These are phyloP conservation scores for Sclerotinia glacialis DNA, from an alignment of 2,329 filamentous ascomycete genomes.

Conservation along the genomic window DNA sequence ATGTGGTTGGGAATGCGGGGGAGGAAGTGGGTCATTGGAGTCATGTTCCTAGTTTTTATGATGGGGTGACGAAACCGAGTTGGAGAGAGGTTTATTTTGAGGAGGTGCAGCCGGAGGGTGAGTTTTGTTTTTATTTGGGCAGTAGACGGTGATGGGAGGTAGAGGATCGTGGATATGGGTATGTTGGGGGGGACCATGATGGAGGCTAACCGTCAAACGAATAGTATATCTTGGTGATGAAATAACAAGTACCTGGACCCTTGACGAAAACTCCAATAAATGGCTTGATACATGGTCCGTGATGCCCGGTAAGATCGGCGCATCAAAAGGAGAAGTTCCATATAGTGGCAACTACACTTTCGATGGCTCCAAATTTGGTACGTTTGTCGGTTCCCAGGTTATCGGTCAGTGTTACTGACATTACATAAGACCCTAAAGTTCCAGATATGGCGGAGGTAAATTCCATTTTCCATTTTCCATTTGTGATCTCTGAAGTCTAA, in stretches of 20 bases:
- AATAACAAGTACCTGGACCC: conserved; percentile 13
- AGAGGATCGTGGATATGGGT: too few relatives aligned
- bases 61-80: conserved; percentile 11
- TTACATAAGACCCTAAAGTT: conserved; percentile 1
- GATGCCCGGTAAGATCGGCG: not conserved
- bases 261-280: not conserved
- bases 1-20: conserved; percentile 16
- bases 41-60: conserved; percentile 19
- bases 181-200: too few relatives aligned
- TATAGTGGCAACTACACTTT: conserved; percentile 18
- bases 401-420: not conserved
- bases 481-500: not conserved
- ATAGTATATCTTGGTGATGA: conserved; percentile 18
- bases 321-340: conserved; percentile 3
- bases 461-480: not conserved
- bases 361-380: conserved; percentile 7
- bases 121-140: not conserved
- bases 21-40: conserved; percentile 1
- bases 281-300: conserved; percentile 21
- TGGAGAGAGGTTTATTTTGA: conserved; percentile 14
- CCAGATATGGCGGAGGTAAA: conserved; percentile 17
- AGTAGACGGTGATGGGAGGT: not conserved
- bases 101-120: not conserved
- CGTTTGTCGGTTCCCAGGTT: not conserved
- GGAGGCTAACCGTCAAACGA: not conserved